Evolutionary conservation across 108 stramenopile genomes (phyloP), one percentile per base, ranked within the genome.

Genomic region (Chaetoceros muelleri): DNA sequence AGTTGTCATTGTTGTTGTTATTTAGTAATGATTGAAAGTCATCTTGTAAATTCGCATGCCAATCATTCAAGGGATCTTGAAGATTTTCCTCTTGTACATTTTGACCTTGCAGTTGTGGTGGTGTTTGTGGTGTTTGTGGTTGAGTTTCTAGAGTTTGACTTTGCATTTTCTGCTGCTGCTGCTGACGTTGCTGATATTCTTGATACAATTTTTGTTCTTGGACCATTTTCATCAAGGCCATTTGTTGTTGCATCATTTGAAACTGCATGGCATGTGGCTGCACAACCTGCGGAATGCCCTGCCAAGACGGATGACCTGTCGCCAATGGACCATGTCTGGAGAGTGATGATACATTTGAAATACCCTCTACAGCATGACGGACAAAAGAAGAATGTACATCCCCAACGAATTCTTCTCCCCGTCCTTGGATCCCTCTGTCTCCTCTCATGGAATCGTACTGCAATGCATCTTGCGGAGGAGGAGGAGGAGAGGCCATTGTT

Each of bases 201-300:
- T 55, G 50, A 17, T 57, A 60, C 45, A 58, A 22, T 57, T 57
- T 50, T 50, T 75, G 71, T 45, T 79, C 60, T 56, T 68, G 62
- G 40, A 34, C 48, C 44, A 30, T 27, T 46, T 54, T 29, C 61
- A 62, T 62, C 53, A 62, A 29, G 27, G 27, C 24, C 48, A 59
- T 49, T 47, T 78, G 76, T 44, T 70, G 70, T 54, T 75, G 74
- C 2, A 28, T 51, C 48, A 30, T 28, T 44, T 27, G 1, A 45
- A 53, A 44, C 45, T 62, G 23, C 52, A 55, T 22, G 28, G 24
- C 3, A 34, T 24, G 24, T 30, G 44, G 62, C 2, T 27, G 8
- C 59, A 60, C 28, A n/a, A n/a, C n/a, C n/a, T n/a, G n/a, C n/a
- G n/a, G n/a, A n/a, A n/a, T n/a, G n/a, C n/a, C n/a, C n/a, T n/a